These are phyloP conservation scores for Castanea sativa DNA, from an alignment of 306 rosid genomes.

Conservation along the genomic window DNA sequence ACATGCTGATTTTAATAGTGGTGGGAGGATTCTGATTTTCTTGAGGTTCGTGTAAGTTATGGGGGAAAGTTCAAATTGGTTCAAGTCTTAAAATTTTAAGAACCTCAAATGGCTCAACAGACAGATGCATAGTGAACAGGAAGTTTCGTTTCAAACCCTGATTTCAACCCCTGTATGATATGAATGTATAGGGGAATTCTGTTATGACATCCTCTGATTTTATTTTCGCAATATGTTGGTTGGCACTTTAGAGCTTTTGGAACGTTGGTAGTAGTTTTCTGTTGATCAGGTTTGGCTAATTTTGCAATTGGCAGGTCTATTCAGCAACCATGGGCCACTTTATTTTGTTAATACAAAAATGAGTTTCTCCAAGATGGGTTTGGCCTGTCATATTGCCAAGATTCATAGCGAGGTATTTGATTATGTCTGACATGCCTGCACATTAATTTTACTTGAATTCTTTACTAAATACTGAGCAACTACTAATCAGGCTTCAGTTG, in stretches of 20 bases:
- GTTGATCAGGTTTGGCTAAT: constrained; percentile 13
- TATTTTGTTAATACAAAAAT: constrained; percentile 79
- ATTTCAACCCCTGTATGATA: not conserved
- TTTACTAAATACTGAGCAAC: constrained; percentile 30
- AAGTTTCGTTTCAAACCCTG: not conserved
- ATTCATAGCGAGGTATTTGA: constrained; percentile 90
- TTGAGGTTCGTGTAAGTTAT: not conserved
- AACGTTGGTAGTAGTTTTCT: constrained; percentile 5
- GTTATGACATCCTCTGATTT: not conserved
- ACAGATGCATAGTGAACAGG: not conserved
- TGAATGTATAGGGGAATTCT: not conserved
- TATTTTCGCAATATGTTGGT: not conserved
- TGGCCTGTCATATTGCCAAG: constrained; percentile 93
- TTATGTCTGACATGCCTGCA: not conserved
- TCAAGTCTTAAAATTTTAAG: not conserved
- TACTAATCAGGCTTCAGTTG: constrained; percentile 74
- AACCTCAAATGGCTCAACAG: not conserved
- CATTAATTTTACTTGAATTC: not conserved
- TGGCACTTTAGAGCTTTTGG: not conserved
- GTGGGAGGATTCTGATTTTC: not conserved
- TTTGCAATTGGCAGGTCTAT: constrained; percentile 65
- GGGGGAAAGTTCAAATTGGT: not conserved
- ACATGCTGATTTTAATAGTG: not conserved
- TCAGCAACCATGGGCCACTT: constrained; percentile 98
- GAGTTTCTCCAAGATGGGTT: constrained; percentile 88